Conservation (phyloP, 345 rosid species). For the Acer negundo region DNA sequence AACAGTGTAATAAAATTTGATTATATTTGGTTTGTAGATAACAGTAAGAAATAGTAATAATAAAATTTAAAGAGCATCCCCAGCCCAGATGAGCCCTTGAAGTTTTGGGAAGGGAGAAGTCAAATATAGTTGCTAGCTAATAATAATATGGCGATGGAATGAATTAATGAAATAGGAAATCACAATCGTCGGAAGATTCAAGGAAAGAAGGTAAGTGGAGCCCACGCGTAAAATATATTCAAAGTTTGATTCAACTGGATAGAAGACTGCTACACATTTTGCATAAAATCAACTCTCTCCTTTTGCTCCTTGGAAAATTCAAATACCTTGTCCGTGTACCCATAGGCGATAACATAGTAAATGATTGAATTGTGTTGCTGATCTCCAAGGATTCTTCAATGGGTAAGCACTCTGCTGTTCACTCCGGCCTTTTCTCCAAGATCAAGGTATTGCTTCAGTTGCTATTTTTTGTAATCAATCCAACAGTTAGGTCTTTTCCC, state of each 20-base stretch:
- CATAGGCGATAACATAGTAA: too few species aligned
- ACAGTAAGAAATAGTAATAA: too few species aligned
- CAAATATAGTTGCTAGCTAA: too few species aligned
- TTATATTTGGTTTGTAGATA: too few species aligned
- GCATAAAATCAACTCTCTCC: not conserved
- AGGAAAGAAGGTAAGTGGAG: slow-evolving; percentile 10
- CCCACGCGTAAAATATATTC: slow-evolving; percentile 23
- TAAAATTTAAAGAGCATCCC: too few species aligned
- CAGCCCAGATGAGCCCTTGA: too few species aligned
- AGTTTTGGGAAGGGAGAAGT: not conserved
- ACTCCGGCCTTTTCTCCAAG: slow-evolving; percentile 29
- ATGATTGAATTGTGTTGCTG: too few species aligned
- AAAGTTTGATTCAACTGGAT: not conserved
- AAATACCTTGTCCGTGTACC: too few species aligned
- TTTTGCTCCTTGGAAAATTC: too few species aligned
- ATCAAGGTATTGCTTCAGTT: slow-evolving; percentile 38
- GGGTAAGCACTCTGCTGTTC: slow-evolving; percentile 39
- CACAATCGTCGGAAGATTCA: slow-evolving; percentile 23
- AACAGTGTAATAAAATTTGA: too few species aligned
- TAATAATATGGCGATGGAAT: too few species aligned
- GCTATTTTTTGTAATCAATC: not conserved
- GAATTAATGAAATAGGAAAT: not conserved
- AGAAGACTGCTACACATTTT: not conserved
- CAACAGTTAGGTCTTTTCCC: too few species aligned
- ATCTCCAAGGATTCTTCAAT: slow-evolving; percentile 9